phyloP scores from a whole-genome alignment of 2,329 filamentous ascomycete species.

The Piedraia hortae region DNA sequence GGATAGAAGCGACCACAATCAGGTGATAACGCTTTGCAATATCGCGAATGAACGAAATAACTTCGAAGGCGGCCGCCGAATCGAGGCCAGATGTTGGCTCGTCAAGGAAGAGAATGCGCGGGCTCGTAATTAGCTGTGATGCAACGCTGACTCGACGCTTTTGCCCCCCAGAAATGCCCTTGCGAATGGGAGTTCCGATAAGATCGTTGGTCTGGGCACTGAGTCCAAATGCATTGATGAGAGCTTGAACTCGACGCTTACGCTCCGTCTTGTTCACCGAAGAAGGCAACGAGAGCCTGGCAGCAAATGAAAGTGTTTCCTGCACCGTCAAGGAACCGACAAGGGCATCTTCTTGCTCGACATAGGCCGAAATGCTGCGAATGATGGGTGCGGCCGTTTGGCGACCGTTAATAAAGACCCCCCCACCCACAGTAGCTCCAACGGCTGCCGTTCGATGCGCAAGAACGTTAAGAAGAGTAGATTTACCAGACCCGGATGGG shows the following conservation, averaged over 20 bases:
- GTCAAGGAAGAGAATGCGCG: constrained; percentile 70
- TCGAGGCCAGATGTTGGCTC: constrained; percentile 89
- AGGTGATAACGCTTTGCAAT: constrained; percentile 50
- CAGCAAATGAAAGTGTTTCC: constrained; percentile 67
- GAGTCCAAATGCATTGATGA: constrained; percentile 58
- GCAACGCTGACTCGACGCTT: constrained; percentile 70
- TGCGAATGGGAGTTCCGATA: constrained; percentile 9
- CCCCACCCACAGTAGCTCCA: constrained; percentile 40
- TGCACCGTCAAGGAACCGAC: constrained; percentile 61
- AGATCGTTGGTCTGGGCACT: background rate
- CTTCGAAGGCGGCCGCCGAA: constrained; percentile 20
- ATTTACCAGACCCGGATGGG: constrained; percentile 81
- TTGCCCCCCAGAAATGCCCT: constrained; percentile 47
- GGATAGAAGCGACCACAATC: constrained; percentile 28
- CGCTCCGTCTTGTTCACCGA: constrained; percentile 73
- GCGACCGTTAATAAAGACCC: constrained; percentile 57
- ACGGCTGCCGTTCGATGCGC: constrained; percentile 72
- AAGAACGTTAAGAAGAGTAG: constrained; percentile 63
- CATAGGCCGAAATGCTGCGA: constrained; percentile 59
- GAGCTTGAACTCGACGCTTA: constrained; percentile 65
- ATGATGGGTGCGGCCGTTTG: constrained; percentile 61
- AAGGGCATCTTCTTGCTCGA: constrained; percentile 79
- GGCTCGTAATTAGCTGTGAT: constrained; percentile 85
- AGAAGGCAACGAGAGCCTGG: constrained; percentile 56
- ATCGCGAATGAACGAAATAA: constrained; percentile 60